Evolutionary conservation across 2,329 filamentous ascomycete species (phyloP).

Genomic region (Apiospora malaysiana): DNA sequence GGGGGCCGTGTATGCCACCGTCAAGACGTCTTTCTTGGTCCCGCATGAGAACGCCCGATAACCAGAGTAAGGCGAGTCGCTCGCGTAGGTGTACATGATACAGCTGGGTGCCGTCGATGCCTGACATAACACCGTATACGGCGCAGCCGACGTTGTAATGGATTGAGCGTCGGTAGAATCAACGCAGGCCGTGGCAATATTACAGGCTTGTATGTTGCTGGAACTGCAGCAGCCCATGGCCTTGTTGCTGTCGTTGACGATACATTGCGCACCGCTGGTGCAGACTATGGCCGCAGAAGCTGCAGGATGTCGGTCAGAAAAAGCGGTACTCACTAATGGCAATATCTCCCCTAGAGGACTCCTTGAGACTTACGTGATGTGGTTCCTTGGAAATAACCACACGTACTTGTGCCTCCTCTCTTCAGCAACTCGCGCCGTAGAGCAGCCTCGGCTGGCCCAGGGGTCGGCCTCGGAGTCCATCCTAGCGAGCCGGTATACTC

Average conservation of each 20-base stretch:
- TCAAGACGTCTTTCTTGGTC: slow-evolving; percentile 29
- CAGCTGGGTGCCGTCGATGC: slow-evolving; percentile 33
- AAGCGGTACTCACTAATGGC: too few species aligned
- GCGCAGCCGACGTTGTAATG: not conserved
- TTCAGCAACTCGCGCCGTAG: slow-evolving; percentile 34
- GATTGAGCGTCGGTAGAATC: slow-evolving; percentile 29
- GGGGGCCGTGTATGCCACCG: slow-evolving; percentile 30
- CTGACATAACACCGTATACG: slow-evolving; percentile 22
- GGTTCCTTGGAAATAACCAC: slow-evolving; percentile 34
- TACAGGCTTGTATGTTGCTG: slow-evolving; percentile 31
- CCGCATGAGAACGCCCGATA: slow-evolving; percentile 37
- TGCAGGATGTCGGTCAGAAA: not conserved
- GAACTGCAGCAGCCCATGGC: slow-evolving; percentile 38
- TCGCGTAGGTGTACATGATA: slow-evolving; percentile 38
- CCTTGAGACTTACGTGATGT: slow-evolving; percentile 32
- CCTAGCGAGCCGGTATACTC: slow-evolving; percentile 31
- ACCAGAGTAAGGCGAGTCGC: slow-evolving; percentile 35
- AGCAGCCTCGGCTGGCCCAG: slow-evolving; percentile 33
- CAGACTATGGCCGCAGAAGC: slow-evolving; percentile 27
- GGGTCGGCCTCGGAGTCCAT: slow-evolving; percentile 38
- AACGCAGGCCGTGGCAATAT: slow-evolving; percentile 37
- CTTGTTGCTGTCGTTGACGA: slow-evolving; percentile 25
- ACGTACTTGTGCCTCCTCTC: slow-evolving; percentile 28
- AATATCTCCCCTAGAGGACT: not conserved
- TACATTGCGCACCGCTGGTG: slow-evolving; percentile 30